Base-by-base conservation (phyloP, 106 monocot genomes). In the Iris macrosiphon region DNA sequence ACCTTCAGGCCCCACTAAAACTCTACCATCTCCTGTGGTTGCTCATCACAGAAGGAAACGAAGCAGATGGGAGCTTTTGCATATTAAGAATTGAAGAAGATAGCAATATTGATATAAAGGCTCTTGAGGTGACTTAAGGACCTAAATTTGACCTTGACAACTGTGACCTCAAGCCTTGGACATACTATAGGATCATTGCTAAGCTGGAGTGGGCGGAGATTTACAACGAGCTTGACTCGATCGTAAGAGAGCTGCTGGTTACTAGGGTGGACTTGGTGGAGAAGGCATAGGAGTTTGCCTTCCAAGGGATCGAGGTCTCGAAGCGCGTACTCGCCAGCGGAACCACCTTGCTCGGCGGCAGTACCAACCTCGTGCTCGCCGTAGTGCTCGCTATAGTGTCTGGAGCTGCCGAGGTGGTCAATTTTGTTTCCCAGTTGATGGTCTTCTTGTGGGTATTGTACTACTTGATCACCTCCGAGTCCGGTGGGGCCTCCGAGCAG, bases 381-480 rank as follows among this genome's bases (percentile, higher is more conserved):
- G 19, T 85, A 13, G 49, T 33, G 9, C 51, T 76, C 0, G 55
- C 68, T 21, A 52, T 85, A 4, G 33, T 75, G 49, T 80, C 79
- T 4, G 85, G 85, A 35, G 85, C 85, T 0, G 85, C 80, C 0
- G 79, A 73, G 31, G 71, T 85, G 22, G 7, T 85, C 14, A 80
- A 85, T 60, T 84, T 84, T 18, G 41, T 84, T 21, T 84, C 84
- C 0, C 74, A 84, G 31, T 42, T 79, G 48, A 84, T 52, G 72
- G 79, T 85, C 0, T 85, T 85, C 60, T 61, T 85, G 15, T 85
- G 79, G 85, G 67, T 85, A 22, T 55, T 85, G 56, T 85, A 75
- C 52, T 85, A 80, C 20, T 52, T 85, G 35, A 85, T 80, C 59
- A 85, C 85, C 1, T 67, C 76, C 1, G 79, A 75, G 27, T 72